Conservation (phyloP, 177 flowering plant species). For the Vitis hybrid region DNA sequence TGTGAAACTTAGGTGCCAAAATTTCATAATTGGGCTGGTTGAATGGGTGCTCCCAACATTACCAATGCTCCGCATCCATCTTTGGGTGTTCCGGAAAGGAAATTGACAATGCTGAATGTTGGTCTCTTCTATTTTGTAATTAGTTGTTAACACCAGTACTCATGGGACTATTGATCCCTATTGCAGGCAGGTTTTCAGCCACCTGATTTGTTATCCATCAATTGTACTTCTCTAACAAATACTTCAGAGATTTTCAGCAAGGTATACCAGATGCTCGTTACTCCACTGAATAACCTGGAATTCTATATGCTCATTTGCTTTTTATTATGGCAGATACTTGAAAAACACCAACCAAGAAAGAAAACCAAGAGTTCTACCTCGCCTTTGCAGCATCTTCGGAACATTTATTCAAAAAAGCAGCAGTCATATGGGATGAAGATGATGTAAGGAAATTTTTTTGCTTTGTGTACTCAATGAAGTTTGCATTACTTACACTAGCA, state of each 20-base stretch:
- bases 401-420: conserved; percentile 54
- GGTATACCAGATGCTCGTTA: conserved; percentile 38
- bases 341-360: conserved; percentile 31
- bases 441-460: conserved; percentile 50
- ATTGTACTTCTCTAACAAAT: conserved; percentile 71
- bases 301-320: conserved; percentile 13
- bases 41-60: too few relatives aligned
- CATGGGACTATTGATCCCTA: conserved; percentile 9
- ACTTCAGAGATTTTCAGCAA: conserved; percentile 69
- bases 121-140: background rate
- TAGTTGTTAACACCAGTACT: background rate
- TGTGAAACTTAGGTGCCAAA: too few relatives aligned
- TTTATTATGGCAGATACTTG: conserved; percentile 55
- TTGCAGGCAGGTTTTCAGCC: conserved; percentile 53
- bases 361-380: conserved; percentile 39
- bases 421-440: conserved; percentile 43
- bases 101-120: background rate
- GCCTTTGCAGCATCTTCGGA: conserved; percentile 65
- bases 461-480: background rate
- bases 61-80: too few relatives aligned
- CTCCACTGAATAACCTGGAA: background rate
- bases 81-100: too few relatives aligned
- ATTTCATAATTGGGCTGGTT: too few relatives aligned
- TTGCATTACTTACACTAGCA: background rate
- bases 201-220: conserved; percentile 62